These are phyloP conservation scores for Tuber indicum DNA, from an alignment of 495 filamentous ascomycete genomes.

Conservation along the genomic window DNA sequence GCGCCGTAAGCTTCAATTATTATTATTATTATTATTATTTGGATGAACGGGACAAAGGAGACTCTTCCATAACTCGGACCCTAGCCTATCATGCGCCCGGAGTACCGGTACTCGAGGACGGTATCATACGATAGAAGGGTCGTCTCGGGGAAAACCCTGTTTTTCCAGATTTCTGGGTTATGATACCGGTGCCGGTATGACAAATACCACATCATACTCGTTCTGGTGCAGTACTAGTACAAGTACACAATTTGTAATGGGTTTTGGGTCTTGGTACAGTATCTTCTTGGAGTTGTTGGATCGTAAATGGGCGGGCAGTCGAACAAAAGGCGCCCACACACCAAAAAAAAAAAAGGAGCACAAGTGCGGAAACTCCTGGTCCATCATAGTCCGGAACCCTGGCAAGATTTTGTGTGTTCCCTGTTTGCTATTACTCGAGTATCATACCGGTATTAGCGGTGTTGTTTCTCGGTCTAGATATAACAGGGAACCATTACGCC, in stretches of 20 bases:
- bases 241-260: not conserved
- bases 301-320: not conserved
- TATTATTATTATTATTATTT: too few species aligned
- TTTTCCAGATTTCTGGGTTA: not conserved
- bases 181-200: not conserved
- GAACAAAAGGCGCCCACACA: not conserved
- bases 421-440: not conserved
- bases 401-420: not conserved
- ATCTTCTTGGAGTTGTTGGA: not conserved
- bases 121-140: not conserved
- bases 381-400: not conserved
- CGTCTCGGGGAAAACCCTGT: not conserved
- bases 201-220: not conserved
- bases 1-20: not conserved
- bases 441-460: too few species aligned
- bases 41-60: not conserved
- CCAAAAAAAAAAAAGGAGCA: not conserved
- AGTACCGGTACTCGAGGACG: not conserved
- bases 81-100: not conserved
- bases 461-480: not conserved
- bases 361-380: not conserved
- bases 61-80: not conserved
- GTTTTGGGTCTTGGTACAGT: constrained; percentile 1
- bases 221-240: too few species aligned
- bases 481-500: not conserved